A percentile compares a stretch with the other conserved stretches of the same genome.
These are phyloP conservation scores for Lathyrus oleraceus DNA, from an alignment of 306 rosid genomes.

Conservation along the genomic window DNA sequence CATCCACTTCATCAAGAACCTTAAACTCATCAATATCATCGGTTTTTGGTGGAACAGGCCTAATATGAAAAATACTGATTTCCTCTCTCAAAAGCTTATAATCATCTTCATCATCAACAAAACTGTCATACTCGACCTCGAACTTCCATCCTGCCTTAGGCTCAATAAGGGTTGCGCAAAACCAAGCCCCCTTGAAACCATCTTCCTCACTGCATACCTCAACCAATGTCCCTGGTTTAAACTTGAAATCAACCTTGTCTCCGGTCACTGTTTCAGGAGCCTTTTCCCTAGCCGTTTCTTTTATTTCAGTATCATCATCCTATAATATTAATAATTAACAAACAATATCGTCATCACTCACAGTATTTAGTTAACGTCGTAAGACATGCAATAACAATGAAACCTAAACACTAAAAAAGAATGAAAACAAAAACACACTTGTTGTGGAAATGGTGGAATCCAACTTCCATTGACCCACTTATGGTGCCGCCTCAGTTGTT, in stretches of 20 bases:
- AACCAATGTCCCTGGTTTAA: too few species aligned
- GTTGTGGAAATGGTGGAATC: constrained; percentile 42
- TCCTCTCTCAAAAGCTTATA: constrained; percentile 51
- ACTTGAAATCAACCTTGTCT: too few species aligned
- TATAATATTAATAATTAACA: background rate
- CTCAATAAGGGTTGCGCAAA: too few species aligned
- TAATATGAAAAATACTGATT: constrained; percentile 45
- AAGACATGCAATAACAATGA: background rate
- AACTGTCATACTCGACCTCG: constrained; percentile 45
- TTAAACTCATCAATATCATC: constrained; percentile 32
- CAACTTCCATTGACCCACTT: constrained; percentile 49
- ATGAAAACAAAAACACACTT: background rate
- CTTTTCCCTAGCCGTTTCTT: constrained; percentile 7
- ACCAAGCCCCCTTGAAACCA: too few species aligned
- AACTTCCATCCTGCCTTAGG: too few species aligned
- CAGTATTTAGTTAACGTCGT: background rate
- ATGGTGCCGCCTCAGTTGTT: constrained; percentile 51
- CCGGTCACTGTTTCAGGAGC: too few species aligned
- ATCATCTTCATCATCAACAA: constrained; percentile 46
- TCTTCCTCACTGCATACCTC: too few species aligned
- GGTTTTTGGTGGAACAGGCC: constrained; percentile 59
- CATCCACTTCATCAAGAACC: constrained; percentile 60
- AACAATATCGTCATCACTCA: background rate
- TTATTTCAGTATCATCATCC: constrained; percentile 4
- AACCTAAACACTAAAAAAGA: background rate